Conservation (phyloP, 768 basidiomycete genomes). For the Kwoniella dejecticola region DNA sequence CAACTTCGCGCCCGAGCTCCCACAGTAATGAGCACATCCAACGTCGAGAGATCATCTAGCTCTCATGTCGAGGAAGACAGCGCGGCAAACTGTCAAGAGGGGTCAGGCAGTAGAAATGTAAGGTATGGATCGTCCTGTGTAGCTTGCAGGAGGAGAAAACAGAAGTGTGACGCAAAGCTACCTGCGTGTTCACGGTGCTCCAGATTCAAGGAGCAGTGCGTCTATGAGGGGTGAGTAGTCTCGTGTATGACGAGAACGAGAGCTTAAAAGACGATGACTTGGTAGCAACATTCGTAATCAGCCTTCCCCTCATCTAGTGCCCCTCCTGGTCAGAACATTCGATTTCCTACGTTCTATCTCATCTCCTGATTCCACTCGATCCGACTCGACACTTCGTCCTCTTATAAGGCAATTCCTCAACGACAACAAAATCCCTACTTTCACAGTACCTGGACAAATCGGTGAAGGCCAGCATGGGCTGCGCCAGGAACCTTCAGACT, state of each 20-base stretch:
- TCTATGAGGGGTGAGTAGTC: slow-evolving; percentile 29
- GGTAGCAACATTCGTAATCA: slow-evolving; percentile 22
- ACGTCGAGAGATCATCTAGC: not conserved
- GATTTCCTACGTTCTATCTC: slow-evolving; percentile 14
- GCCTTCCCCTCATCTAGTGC: slow-evolving; percentile 12
- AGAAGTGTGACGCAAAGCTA: slow-evolving; percentile 21
- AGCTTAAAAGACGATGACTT: too few relatives aligned
- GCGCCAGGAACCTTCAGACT: too few relatives aligned
- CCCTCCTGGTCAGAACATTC: slow-evolving; percentile 19
- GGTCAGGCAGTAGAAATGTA: not conserved
- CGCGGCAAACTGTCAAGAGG: not conserved
- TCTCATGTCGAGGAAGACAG: not conserved
- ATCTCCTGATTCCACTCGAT: not conserved
- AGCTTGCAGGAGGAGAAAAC: slow-evolving; percentile 24
- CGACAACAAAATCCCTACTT: slow-evolving; percentile 8
- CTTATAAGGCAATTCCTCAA: slow-evolving; percentile 8
- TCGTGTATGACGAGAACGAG: too few relatives aligned
- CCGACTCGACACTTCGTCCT: slow-evolving; percentile 3
- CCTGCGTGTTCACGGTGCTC: slow-evolving; percentile 19
- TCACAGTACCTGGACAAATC: not conserved
- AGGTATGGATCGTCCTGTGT: slow-evolving; percentile 27
- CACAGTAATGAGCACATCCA: too few relatives aligned
- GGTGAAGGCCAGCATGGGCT: too few relatives aligned
- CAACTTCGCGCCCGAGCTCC: too few relatives aligned
- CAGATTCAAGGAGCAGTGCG: slow-evolving; percentile 20